Percentiles rank a stretch among this genome's conserved stretches.
phyloP scores from a whole-genome alignment of 73 alveolate genomes.

The Paramecium caudatum region DNA sequence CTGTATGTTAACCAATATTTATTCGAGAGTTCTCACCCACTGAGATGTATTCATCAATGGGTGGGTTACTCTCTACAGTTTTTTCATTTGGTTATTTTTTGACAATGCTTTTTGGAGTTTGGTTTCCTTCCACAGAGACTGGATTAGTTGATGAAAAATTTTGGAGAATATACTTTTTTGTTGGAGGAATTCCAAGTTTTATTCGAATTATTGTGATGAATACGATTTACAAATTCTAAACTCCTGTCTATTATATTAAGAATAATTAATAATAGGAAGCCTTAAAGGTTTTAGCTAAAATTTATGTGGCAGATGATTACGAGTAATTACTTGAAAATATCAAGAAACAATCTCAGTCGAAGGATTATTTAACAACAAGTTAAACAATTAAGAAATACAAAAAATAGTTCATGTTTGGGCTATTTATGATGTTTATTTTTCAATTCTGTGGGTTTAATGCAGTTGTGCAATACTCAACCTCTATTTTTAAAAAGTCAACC shows the following conservation, averaged over 20 bases:
- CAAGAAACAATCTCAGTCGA: neutral
- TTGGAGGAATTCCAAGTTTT: conserved; percentile 60
- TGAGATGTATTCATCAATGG: neutral
- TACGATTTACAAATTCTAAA: conserved; percentile 18
- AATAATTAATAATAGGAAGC: conserved; percentile 32
- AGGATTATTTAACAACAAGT: neutral
- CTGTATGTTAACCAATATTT: conserved; percentile 20
- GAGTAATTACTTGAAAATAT: neutral
- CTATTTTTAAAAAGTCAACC: neutral
- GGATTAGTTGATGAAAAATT: neutral
- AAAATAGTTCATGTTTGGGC: conserved; percentile 36
- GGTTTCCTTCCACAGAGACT: conserved; percentile 37
- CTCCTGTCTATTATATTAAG: conserved; percentile 48
- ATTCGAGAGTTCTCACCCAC: conserved; percentile 41
- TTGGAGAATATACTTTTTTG: conserved; percentile 65
- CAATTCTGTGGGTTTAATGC: conserved; percentile 67
- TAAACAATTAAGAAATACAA: neutral
- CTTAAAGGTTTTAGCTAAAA: neutral
- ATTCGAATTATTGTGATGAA: conserved; percentile 10
- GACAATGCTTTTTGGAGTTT: conserved; percentile 47
- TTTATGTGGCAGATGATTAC: neutral
- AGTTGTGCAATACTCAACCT: conserved; percentile 53
- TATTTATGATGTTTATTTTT: conserved; percentile 47
- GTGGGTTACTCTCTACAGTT: conserved; percentile 23
- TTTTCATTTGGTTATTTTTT: conserved; percentile 42